Evolutionary conservation across 2,329 filamentous ascomycete genomes (phyloP).

Genomic region (Aspergillaceae sp.): DNA sequence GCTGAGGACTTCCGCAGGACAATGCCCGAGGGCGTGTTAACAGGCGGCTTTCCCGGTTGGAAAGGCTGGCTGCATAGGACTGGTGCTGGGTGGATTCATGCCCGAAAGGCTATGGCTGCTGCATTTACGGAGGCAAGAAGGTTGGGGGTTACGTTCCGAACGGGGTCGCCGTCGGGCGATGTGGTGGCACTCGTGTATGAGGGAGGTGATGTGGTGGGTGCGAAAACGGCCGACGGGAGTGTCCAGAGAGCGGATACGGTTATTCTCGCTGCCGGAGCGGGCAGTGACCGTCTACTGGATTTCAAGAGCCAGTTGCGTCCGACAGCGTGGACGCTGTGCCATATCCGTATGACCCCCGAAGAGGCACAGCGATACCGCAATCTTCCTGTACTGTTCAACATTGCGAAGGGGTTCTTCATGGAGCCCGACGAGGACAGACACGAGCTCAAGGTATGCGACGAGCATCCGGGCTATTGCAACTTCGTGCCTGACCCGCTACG

Average conservation of each 20-base stretch:
- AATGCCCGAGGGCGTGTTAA: constrained; percentile 46
- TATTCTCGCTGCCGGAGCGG: constrained; percentile 44
- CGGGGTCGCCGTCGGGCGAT: constrained; percentile 31
- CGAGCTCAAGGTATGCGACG: constrained; percentile 39
- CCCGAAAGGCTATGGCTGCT: constrained; percentile 41
- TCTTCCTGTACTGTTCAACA: constrained; percentile 44
- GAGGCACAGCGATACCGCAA: constrained; percentile 40
- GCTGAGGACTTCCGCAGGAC: constrained; percentile 41
- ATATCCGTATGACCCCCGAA: constrained; percentile 41
- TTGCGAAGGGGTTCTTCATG: constrained; percentile 44
- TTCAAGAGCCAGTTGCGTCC: constrained; percentile 46
- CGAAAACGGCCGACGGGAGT: constrained; percentile 35
- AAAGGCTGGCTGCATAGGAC: constrained; percentile 37
- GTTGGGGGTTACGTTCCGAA: constrained; percentile 42
- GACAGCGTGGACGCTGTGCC: constrained; percentile 47
- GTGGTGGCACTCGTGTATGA: constrained; percentile 33
- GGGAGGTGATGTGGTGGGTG: constrained; percentile 35
- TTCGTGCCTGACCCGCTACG: constrained; percentile 23
- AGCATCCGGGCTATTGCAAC: constrained; percentile 51
- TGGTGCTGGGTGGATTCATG: constrained; percentile 48
- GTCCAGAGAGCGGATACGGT: constrained; percentile 36
- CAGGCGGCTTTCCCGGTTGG: constrained; percentile 44
- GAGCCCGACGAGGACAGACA: constrained; percentile 36
- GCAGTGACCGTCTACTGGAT: constrained; percentile 40
- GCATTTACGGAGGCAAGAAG: constrained; percentile 38